Evolutionary conservation across 2,329 filamentous ascomycete genomes (phyloP).

Genomic region (Xylaria sp.): DNA sequence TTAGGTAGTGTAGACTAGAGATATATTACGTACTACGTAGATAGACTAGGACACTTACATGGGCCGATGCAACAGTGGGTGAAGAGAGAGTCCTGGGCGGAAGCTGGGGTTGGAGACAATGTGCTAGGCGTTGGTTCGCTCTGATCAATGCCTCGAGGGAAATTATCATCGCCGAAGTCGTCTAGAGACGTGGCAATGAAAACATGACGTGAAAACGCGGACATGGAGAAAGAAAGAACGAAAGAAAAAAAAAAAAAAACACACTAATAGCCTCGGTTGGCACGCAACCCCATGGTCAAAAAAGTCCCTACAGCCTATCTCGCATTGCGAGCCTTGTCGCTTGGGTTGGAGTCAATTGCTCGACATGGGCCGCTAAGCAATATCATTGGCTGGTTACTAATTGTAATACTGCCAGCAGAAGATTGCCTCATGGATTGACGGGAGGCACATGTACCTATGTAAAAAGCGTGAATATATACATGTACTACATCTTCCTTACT

Average conservation of each 20-base stretch:
- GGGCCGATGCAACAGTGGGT: slow-evolving; percentile 2
- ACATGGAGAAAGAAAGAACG: neutral
- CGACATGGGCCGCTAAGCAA: slow-evolving; percentile 8
- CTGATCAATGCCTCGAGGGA: slow-evolving; percentile 14
- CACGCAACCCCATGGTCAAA: slow-evolving; percentile 5
- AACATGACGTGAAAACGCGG: neutral
- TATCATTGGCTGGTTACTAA: slow-evolving; percentile 25
- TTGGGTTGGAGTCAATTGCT: slow-evolving; percentile 20
- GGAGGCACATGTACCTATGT: neutral
- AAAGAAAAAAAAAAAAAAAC: neutral
- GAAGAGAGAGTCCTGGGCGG: neutral
- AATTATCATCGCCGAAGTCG: slow-evolving; percentile 17
- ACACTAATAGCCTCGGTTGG: slow-evolving; percentile 7
- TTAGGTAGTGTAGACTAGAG: neutral
- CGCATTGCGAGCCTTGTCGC: slow-evolving; percentile 21
- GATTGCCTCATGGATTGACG: slow-evolving; percentile 12
- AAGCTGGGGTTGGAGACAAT: neutral
- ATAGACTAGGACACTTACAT: neutral
- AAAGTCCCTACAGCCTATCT: slow-evolving; percentile 27
- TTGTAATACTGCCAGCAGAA: slow-evolving; percentile 20
- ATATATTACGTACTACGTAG: neutral
- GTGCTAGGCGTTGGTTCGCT: slow-evolving; percentile 14
- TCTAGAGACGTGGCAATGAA: neutral
- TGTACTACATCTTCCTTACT: neutral
- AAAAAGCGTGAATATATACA: neutral